Base-by-base conservation (phyloP, 2,329 filamentous ascomycete genomes). In the Verticillium zaregamsianum region DNA sequence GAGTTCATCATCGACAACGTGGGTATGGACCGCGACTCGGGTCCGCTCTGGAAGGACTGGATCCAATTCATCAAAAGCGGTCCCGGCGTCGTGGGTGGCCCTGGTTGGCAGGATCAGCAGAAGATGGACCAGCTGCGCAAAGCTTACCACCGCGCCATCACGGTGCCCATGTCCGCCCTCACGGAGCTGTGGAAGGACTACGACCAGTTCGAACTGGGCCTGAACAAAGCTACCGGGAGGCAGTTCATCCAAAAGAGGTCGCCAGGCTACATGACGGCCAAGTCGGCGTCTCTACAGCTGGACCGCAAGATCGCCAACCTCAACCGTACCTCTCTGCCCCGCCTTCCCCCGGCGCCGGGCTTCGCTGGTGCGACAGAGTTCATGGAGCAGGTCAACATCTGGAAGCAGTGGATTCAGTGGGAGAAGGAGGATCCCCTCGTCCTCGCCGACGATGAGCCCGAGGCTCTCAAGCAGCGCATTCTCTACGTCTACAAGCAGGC, bases 161-260 rank as follows among this genome's bases (percentile, higher is more conserved):
- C 87, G 66, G 86, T 97, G 45, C 96, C 96, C 5, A 96, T 92
- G 65, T 86, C 89, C 60, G 90, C 90, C 35, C 86, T 96, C 57
- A 91, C 94, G 70, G 85, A 84, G 59, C 79, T 99, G 15, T 99
- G 95, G 96, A 97, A 96, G 73, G 94, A 99, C 71, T 99, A 99
- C 71, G 93, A 98, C 73, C 89, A 91, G 67, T 99, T 99, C 71
- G 95, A 99, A 77, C 93, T 95, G 86, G 87, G 89, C 6, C 77
- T 97, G 62, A 97, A 97, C 80, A 98, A 97, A 76, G 86, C 92
- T 67, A 96, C 93, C 90, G 95, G 92, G 52, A 91, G 94, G 28
- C 98, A 98, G 76, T 93, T 96, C 68, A 84, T 99, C 4, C 93
- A 97, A 72, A 95, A 99, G 71, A 89, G 90, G 64, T 97, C 94